Base-by-base conservation (phyloP, 148 eudicot species). In the Chenopodium quinoa region DNA sequence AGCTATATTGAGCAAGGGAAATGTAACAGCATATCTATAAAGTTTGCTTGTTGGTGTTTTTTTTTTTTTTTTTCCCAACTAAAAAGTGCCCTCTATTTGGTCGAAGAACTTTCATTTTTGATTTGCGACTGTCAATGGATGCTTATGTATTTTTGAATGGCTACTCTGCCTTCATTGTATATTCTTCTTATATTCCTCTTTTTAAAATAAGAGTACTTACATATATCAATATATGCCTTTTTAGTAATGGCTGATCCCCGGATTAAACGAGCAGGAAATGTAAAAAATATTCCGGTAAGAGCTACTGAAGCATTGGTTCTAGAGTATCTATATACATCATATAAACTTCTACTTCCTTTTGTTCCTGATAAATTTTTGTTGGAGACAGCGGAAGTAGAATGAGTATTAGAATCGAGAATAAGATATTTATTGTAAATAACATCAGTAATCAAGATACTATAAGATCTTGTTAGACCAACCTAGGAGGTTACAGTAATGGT, bases 141-240 rank as follows among this genome's bases (percentile, higher is more conserved):
- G 82, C 73, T 80, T 81, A 60, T 78, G 80, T 80, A 82, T 76
- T 80, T 82, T 85, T 86, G 80, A 60, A 80, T 73, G 82, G 86
- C 84, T 71, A 78, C 82, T 85, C 82, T 83, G 83, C 86, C 86
- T 81, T 88, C 83, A 32, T 56, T 85, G 86, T 88, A 85, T 85
- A 85, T 85, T 85, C 78, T 75, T 64, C 7, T 17, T 71, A 16
- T 80, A 5, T 79, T 31, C 50, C 32, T 34, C 1, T 50, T 54
- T 27, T 27, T 40, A 40, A 12, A 58, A 44, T 37, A 22, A 40
- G 7, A 40, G 7, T 40, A 4, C 44, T 40, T 40, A 7, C 58
- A 48, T 48, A 67, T 68, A 37, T 64, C 62, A 12, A 25, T 50
- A 75, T 66, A 75, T 80, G 34, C 78, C 37, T 20, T 6, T 6